phyloP scores from a whole-genome alignment of 2,329 filamentous ascomycete species.

The Talaromyces sp. region DNA sequence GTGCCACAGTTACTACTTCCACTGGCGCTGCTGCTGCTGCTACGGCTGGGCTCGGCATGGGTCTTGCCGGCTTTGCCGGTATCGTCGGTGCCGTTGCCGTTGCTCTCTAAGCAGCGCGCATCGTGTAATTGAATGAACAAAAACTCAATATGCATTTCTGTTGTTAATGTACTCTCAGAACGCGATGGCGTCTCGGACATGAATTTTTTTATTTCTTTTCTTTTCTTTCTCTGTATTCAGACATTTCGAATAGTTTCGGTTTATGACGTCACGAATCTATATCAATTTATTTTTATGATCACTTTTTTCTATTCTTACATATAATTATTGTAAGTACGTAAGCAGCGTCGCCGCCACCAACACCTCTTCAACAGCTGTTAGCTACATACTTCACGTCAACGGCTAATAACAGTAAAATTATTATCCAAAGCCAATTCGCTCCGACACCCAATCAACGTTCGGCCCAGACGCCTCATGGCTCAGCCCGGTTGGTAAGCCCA shows the following conservation, averaged over 20 bases:
- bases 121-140: neutral
- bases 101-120: constrained; percentile 4
- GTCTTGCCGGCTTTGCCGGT: constrained; percentile 9
- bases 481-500: neutral
- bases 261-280: neutral
- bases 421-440: neutral
- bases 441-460: neutral
- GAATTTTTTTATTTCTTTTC: neutral
- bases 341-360: neutral
- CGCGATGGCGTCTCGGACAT: neutral
- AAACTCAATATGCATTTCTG: neutral
- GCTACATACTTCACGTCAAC: neutral
- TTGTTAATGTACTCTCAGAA: neutral
- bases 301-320: neutral
- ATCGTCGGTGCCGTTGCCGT: constrained; percentile 9
- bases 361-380: neutral
- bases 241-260: neutral
- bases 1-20: neutral
- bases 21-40: constrained; percentile 3
- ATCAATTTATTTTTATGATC: neutral
- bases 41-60: constrained; percentile 6
- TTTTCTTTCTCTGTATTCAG: neutral
- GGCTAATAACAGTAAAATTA: neutral
- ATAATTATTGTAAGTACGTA: no score
- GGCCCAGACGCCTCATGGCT: neutral